Percentiles rank a stretch among this genome's conserved stretches.
Conservation (phyloP, 2,329 filamentous ascomycete genomes). For the Sphaerulina populicola region DNA sequence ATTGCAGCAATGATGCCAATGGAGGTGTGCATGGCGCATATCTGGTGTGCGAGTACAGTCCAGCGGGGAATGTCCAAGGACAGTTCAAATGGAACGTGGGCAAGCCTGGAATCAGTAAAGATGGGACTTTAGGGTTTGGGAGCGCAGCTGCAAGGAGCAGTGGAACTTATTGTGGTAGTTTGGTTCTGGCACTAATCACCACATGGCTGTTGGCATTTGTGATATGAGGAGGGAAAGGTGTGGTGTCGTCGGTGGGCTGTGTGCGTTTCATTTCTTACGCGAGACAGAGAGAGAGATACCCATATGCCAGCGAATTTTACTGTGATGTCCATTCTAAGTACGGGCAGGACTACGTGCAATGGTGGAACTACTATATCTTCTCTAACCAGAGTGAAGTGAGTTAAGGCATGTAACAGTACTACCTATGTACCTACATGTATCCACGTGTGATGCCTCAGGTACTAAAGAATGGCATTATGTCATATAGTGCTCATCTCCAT, state of each 20-base stretch:
- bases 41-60: conserved; percentile 36
- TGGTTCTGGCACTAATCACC: neutral
- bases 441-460: no score
- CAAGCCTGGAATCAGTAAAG: conserved; percentile 20
- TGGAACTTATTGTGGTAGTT: neutral
- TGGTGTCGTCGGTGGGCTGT: neutral
- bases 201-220: neutral
- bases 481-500: no score
- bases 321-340: no score
- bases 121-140: conserved; percentile 14
- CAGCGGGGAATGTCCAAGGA: conserved; percentile 33
- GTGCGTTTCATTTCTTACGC: neutral
- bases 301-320: no score
- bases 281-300: no score
- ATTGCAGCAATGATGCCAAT: conserved; percentile 18
- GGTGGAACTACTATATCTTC: no score
- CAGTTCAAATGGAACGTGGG: conserved; percentile 32
- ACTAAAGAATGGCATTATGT: no score
- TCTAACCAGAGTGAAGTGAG: no score
- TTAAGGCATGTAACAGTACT: no score
- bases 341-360: no score
- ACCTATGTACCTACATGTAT: no score
- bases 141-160: neutral
- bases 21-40: conserved; percentile 22
- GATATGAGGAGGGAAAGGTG: neutral